Evolutionary conservation across 495 filamentous ascomycete genomes (phyloP), one percentile per base, ranked within the genome.

Genomic region (Penicillium atrosanguineum): DNA sequence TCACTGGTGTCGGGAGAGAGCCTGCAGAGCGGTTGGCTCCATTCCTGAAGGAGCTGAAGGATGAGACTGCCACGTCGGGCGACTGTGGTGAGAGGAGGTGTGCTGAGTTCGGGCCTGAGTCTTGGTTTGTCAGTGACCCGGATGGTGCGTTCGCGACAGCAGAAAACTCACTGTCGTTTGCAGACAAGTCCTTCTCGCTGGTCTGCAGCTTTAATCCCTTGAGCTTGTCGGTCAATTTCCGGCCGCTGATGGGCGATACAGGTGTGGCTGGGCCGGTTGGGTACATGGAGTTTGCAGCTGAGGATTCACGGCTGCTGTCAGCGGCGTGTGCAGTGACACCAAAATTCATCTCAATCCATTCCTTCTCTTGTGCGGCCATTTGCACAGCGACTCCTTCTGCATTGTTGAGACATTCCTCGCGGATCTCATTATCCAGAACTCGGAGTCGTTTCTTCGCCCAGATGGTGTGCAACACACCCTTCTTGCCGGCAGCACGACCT

Each of bases 331-430:
- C 48, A 4, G 64, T 59, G 2, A 91, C 75, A 0, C 88, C 88
- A 65, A 91, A 94, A 56, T 90, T 87, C 26, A 81, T 69, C 64
- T 90, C 83, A 38, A 95, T 87, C 88, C 89, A 92, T 50, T 86
- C 82, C 55, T 86, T 87, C 65, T 95, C 89, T 48, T 88, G 82
- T 28, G 87, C 61, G 1, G 87, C 88, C 88, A 95, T 92, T 57
- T 87, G 82, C 43, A 92, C 70, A 4, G 86, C 89, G 20, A 95
- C 80, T 28, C 88, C 85, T 64, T 92, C 89, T 25, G 77, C 81
- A 64, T 93, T 93, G 23, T 70, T 76, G 57, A 68, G 69, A 57
- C 82, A 79, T 63, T 89, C 85, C 4, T 69, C 65, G 0, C 64
- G 77, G 48, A 93, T 90, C 70, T 95, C 89, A 26, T 76, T 72